Base-by-base conservation (phyloP, 2,329 filamentous ascomycete species). In the Apiospora marii region DNA sequence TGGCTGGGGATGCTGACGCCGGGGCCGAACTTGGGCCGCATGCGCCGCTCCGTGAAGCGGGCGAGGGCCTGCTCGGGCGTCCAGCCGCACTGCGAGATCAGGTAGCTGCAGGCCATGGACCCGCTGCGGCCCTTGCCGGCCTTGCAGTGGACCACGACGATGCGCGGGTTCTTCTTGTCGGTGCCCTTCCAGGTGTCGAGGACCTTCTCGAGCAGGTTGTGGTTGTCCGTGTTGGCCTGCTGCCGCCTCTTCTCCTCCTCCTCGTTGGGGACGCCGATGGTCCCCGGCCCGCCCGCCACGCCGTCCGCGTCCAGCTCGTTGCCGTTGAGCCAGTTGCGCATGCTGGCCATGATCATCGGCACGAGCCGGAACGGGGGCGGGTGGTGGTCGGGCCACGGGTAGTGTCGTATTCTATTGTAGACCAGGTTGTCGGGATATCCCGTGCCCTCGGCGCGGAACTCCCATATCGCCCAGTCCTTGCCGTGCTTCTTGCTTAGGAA, bases 351-450 rank as follows among this genome's bases (percentile, higher is more conserved):
- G 74, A 98, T 95, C 83, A 94, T 87, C 0, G 96, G 96, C 48
- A 99, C 92, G 27, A 98, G 86, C 30, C 91, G 88, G 79, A 99
- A 99, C 0, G 96, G 96, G 70, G 96, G 96, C 4, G 96, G 96
- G 81, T 99, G 96, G 80, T 99, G 96, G 81, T 99, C 96, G 0
- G 96, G 96, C 91, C 94, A 99, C 0, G 96, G 96, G 79, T 95
- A 98, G 83, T 99, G 96, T 75, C 92, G 90, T 75, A 98, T 92
- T 3, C 95, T 89, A 46, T 90, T 88, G 81, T 98, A 94, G 0
- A 99, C 96, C 72, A 95, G 93, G 24, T 91, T 89, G 80, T 99
- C 96, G 0, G 95, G 95, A 79, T 99, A 99, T 1, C 96, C 96
- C 0, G 96, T 98, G 6, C 96, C 96, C 82, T 99, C 96, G 48